Conservation (phyloP, 371 early-diverging fungal genomes). For the Nematocida sp. region DNA sequence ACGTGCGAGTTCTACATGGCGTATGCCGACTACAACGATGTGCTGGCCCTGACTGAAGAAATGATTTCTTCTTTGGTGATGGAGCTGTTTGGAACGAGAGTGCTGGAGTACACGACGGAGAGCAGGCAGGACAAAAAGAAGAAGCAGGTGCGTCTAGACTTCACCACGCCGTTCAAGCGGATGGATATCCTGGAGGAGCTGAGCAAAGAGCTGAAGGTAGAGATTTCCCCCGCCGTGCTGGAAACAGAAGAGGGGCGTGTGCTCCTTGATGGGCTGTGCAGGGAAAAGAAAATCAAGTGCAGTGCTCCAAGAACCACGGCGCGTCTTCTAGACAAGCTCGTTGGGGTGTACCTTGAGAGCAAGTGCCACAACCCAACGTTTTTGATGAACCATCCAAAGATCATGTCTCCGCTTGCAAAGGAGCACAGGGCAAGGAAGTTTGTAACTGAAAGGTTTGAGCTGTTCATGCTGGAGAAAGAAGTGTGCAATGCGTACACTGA, state of each 20-base stretch:
- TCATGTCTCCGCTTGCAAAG: slow-evolving; percentile 98
- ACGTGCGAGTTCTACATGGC: slow-evolving; percentile 98
- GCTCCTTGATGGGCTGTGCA: slow-evolving; percentile 79
- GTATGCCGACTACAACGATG: slow-evolving; percentile 90
- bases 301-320: slow-evolving; percentile 83
- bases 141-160: slow-evolving; percentile 73
- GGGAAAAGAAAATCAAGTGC: slow-evolving; percentile 81
- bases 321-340: slow-evolving; percentile 91
- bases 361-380: slow-evolving; percentile 89
- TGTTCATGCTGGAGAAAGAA: slow-evolving; percentile 97
- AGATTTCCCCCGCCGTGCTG: slow-evolving; percentile 74
- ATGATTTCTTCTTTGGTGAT: slow-evolving; percentile 82
- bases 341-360: slow-evolving; percentile 89
- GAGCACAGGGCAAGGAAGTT: slow-evolving; percentile 79
- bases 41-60: slow-evolving; percentile 87
- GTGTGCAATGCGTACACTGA: slow-evolving; percentile 94
- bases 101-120: slow-evolving; percentile 80
- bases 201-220: slow-evolving; percentile 74
- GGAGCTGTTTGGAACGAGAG: slow-evolving; percentile 75
- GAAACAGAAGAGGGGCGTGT: slow-evolving; percentile 73
- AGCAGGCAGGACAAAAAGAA: slow-evolving; percentile 67
- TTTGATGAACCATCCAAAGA: slow-evolving; percentile 89
- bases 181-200: slow-evolving; percentile 83
- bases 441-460: slow-evolving; percentile 94
- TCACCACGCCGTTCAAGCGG: slow-evolving; percentile 88